phyloP scores from a whole-genome alignment of 345 rosid species.

The Reutealis trisperma region DNA sequence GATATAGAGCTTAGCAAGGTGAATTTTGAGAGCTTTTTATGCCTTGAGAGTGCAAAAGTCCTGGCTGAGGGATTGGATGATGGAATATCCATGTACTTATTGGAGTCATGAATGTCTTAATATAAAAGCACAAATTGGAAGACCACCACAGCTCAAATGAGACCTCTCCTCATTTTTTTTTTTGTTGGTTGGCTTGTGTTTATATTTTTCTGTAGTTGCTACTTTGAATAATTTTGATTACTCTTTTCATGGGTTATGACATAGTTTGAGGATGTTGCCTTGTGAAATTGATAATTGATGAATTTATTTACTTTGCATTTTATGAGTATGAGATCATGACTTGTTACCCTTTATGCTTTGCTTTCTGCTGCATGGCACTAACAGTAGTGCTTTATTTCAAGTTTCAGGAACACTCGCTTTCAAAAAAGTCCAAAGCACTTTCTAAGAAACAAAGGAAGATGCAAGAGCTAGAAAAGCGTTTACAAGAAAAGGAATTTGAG shows the following conservation, averaged over 20 bases:
- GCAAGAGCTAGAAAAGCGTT: constrained; percentile 58
- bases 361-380: not conserved
- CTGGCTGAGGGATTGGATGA: not conserved
- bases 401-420: constrained; percentile 47
- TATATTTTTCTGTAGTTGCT: not conserved
- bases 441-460: constrained; percentile 75
- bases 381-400: not conserved
- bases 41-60: not conserved
- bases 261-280: not conserved
- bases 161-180: no score
- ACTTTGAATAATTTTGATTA: not conserved
- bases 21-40: not conserved
- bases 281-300: not conserved
- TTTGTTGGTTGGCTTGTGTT: no score
- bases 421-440: constrained; percentile 51
- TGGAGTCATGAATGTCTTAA: not conserved
- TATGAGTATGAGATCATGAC: not conserved
- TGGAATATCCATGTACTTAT: not conserved
- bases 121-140: not conserved
- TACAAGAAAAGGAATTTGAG: constrained; percentile 75
- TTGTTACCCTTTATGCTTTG: not conserved
- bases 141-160: no score
- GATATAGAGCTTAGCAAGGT: not conserved
- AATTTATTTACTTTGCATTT: not conserved
- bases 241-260: no score